Evolutionary conservation across 306 rosid species (phyloP), one percentile per base, ranked within the genome.

Genomic region (Citrullus mucosospermus): DNA sequence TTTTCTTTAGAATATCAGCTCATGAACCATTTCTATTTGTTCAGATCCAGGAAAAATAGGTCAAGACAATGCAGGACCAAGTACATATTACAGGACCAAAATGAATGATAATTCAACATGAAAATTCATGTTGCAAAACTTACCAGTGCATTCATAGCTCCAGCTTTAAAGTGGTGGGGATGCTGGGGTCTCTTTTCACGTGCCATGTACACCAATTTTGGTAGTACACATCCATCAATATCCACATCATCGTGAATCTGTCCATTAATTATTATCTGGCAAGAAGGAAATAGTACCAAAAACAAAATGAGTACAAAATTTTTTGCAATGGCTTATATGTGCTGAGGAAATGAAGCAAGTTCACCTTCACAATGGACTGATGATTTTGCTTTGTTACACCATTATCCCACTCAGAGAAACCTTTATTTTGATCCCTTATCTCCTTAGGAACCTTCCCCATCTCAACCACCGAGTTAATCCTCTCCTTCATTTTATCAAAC

Each of bases 101-200:
- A 41, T 67, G 51, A 39, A 68, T 4, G 17, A 68, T 41, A 39
- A 43, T 3, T 10, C 12, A 69, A 11, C 36, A 14, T 32, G 6
- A 9, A 36, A 65, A 14, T 17, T 36, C 9, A 8, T 17, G 75
- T 9, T n/a, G 34, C 17, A 43, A 14, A 46, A 22, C 72, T 82
- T 68, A 88, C 97, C 73, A 89, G 74, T 50, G 96, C 85, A 86
- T 92, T 92, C 81, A 86, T 38, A 36, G 97, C 93, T 78, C 97
- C 96, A 9, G 93, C 97, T 88, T 92, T 92, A 85, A 90, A 92
- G 77, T 90, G 65, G 83, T 90, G 97, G 25, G 86, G 93, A 41
- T 51, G 83, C 2, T 82, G 69, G 16, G 90, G 90, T 82, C 90
- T 79, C 81, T 92, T 90, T 78, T 92, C 96, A 12, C 96, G 78